Percentiles rank a stretch among this genome's conserved stretches.
Conservation (phyloP, 2,329 filamentous ascomycete species). For the Mycocentrospora acerina region DNA sequence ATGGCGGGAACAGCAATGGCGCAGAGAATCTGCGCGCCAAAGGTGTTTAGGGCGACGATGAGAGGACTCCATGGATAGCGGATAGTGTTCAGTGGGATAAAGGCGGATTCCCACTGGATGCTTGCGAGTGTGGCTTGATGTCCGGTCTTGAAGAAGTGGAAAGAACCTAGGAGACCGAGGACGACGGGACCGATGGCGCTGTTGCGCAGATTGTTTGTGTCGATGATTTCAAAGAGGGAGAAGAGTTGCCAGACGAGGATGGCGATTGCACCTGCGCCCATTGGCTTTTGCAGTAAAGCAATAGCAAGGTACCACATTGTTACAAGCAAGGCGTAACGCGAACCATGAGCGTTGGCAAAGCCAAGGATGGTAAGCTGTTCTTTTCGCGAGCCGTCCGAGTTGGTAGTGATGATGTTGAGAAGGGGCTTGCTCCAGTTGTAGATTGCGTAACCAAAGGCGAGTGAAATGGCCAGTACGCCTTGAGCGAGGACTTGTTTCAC, state of each 20-base stretch:
- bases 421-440: conserved; percentile 86
- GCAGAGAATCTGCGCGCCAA: conserved; percentile 83
- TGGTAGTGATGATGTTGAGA: conserved; percentile 64
- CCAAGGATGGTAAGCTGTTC: conserved; percentile 75
- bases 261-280: conserved; percentile 83
- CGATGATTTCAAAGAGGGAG: conserved; percentile 66
- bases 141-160: conserved; percentile 96
- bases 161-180: conserved; percentile 84
- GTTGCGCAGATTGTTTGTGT: conserved; percentile 62
- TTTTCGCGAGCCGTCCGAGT: conserved; percentile 27
- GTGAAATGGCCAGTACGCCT: conserved; percentile 72
- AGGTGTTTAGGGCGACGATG: conserved; percentile 80
- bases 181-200: conserved; percentile 80
- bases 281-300: conserved; percentile 85
- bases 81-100: conserved; percentile 81
- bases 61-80: conserved; percentile 88
- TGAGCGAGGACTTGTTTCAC: conserved; percentile 78
- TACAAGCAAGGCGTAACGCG: conserved; percentile 82
- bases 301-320: conserved; percentile 76
- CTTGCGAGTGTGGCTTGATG: conserved; percentile 85
- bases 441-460: conserved; percentile 80
- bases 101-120: conserved; percentile 95
- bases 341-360: conserved; percentile 90
- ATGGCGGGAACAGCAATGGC: conserved; percentile 77
- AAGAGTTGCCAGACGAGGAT: conserved; percentile 88